A percentile compares a stretch with the other conserved stretches of the same genome.
Conservation (phyloP, 106 monocot genomes). For the Dendrobium officinale region DNA sequence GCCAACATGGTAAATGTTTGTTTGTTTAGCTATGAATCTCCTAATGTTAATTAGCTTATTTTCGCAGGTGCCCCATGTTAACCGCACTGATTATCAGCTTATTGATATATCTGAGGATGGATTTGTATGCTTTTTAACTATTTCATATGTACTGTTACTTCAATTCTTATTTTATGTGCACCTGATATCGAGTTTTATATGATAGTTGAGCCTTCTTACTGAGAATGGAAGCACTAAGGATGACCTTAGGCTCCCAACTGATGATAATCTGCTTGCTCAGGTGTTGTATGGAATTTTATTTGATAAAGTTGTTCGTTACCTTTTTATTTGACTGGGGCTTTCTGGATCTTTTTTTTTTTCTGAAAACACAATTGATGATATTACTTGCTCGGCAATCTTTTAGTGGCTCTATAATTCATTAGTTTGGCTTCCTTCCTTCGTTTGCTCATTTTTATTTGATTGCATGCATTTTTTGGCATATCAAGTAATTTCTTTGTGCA, state of each 20-base stretch:
- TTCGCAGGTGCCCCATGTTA: conserved; percentile 32
- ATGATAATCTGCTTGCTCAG: conserved; percentile 30
- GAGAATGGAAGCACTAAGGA: conserved; percentile 32
- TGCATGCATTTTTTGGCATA: too few relatives aligned
- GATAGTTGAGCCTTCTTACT: conserved; percentile 31
- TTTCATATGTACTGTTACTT: background rate
- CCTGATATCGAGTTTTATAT: background rate
- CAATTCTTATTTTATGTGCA: background rate
- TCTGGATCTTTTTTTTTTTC: background rate
- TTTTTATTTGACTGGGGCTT: background rate
- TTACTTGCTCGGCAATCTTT: too few relatives aligned
- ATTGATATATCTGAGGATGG: conserved; percentile 40
- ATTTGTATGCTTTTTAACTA: conserved; percentile 17
- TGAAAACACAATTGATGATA: background rate
- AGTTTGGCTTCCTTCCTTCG: too few relatives aligned
- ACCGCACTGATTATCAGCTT: conserved; percentile 36
- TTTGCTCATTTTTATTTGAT: too few relatives aligned
- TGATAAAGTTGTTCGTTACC: background rate
- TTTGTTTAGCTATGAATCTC: background rate
- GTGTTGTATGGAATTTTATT: background rate
- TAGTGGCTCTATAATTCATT: too few relatives aligned
- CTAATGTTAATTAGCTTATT: background rate
- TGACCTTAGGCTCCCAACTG: conserved; percentile 36
- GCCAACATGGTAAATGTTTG: too few relatives aligned
- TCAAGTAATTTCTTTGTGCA: too few relatives aligned